Evolutionary conservation across 169 alveolate genomes (phyloP).

Genomic region (Plasmodium gonderi): DNA sequence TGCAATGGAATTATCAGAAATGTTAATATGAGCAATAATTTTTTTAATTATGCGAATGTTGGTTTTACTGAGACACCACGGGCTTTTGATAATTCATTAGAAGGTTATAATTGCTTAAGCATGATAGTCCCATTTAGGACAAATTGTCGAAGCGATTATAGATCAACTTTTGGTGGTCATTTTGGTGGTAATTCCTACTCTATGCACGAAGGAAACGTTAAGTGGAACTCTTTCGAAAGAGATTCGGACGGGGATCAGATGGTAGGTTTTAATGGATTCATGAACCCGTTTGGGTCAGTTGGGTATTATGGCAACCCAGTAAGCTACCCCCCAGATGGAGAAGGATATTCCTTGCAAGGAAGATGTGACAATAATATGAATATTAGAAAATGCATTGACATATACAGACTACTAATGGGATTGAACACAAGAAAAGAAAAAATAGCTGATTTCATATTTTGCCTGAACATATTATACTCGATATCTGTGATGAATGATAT

Average conservation of each 20-base stretch:
- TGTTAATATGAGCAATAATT: neutral
- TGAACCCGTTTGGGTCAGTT: neutral
- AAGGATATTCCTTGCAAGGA: neutral
- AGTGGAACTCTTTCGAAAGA: neutral
- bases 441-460: constrained; percentile 58
- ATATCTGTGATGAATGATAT: constrained; percentile 27
- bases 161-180: neutral
- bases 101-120: neutral
- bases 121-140: too few species aligned
- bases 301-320: too few species aligned
- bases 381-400: constrained; percentile 24
- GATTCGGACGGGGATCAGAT: neutral
- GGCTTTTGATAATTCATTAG: neutral
- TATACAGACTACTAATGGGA: constrained; percentile 44
- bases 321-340: neutral
- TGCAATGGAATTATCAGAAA: neutral
- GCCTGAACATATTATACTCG: constrained; percentile 38
- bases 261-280: neutral
- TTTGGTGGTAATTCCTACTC: neutral
- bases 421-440: constrained; percentile 59
- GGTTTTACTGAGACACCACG: neutral
- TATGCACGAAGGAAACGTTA: neutral
- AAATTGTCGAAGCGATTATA: neutral
- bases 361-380: neutral
- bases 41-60: neutral